Percentiles rank a stretch among this genome's conserved stretches.
phyloP scores from a whole-genome alignment of 2,329 filamentous ascomycete genomes.

The Penicillium sp. region DNA sequence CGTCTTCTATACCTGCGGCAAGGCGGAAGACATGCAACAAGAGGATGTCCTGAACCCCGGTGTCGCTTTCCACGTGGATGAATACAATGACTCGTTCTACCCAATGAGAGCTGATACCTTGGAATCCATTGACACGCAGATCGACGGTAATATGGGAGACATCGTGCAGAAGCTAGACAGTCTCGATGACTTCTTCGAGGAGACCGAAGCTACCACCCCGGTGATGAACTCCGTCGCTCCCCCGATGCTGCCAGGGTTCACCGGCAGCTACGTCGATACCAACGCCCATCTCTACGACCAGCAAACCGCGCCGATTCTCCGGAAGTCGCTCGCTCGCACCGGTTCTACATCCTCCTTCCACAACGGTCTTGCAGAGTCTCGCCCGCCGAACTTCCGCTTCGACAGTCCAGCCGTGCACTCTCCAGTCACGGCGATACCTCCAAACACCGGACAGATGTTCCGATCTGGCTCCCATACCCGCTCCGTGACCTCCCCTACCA shows the following conservation, averaged over 20 bases:
- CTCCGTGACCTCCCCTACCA: constrained; percentile 76
- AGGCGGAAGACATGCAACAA: constrained; percentile 56
- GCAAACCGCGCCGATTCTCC: constrained; percentile 83
- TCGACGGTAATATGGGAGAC: constrained; percentile 69
- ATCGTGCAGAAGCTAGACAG: constrained; percentile 75
- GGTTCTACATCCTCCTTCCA: constrained; percentile 74
- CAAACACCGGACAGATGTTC: constrained; percentile 33
- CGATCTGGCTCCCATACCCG: constrained; percentile 72
- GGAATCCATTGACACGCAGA: constrained; percentile 72
- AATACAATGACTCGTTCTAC: constrained; percentile 74
- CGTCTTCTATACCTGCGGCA: constrained; percentile 90
- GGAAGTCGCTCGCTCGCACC: constrained; percentile 71
- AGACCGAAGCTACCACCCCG: constrained; percentile 58
- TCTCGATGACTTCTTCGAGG: constrained; percentile 77
- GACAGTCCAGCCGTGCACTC: constrained; percentile 44
- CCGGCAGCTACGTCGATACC: constrained; percentile 64
- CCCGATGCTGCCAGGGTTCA: constrained; percentile 47
- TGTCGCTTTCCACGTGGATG: constrained; percentile 87
- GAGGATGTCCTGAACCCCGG: constrained; percentile 70
- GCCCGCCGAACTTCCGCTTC: constrained; percentile 55
- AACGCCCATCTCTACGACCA: constrained; percentile 86
- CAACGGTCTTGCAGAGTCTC: constrained; percentile 75
- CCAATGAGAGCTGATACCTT: constrained; percentile 82
- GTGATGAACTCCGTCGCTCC: constrained; percentile 44
- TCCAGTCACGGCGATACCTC: constrained; percentile 47